Conservation (phyloP, 176 grass and related monocot genomes). For the Bromus sterilis region DNA sequence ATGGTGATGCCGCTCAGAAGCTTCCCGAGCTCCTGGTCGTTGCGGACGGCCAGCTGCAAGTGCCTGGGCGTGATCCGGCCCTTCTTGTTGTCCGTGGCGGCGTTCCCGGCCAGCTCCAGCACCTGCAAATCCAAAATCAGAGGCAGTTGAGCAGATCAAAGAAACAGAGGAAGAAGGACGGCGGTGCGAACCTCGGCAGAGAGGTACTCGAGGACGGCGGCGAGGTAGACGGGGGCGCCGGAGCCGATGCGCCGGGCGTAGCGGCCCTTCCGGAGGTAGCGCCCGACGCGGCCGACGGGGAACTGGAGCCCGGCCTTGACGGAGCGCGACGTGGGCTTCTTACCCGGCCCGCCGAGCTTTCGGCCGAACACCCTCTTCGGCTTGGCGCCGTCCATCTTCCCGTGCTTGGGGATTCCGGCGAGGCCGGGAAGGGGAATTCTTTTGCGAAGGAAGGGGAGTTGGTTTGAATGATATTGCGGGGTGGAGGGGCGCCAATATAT, state of each 20-base stretch:
- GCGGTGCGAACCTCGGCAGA: neutral
- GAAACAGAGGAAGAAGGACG: neutral
- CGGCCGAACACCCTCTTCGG: no score
- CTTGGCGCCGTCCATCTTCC: no score
- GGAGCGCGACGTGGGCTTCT: no score
- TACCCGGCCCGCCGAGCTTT: no score
- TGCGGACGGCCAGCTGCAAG: slow-evolving; percentile 30
- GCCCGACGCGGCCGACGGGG: slow-evolving; percentile 33
- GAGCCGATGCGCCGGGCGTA: slow-evolving; percentile 44
- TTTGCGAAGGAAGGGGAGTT: no score
- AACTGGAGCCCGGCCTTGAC: slow-evolving; percentile 53
- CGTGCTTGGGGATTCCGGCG: no score
- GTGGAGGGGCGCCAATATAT: no score
- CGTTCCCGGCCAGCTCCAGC: slow-evolving; percentile 37
- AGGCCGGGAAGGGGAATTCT: no score
- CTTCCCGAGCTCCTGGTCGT: slow-evolving; percentile 41
- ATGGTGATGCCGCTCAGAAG: slow-evolving; percentile 16
- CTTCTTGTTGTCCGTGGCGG: slow-evolving; percentile 39
- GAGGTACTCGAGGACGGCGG: slow-evolving; percentile 72
- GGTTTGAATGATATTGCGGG: no score
- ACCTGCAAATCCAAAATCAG: neutral
- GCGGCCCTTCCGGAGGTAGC: slow-evolving; percentile 45
- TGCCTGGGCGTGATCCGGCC: slow-evolving; percentile 28
- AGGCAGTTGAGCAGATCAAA: neutral
- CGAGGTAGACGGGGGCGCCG: slow-evolving; percentile 73